These are phyloP conservation scores for Monoraphidium neglectum DNA, from an alignment of 139 green algal species.

Conservation along the genomic window DNA sequence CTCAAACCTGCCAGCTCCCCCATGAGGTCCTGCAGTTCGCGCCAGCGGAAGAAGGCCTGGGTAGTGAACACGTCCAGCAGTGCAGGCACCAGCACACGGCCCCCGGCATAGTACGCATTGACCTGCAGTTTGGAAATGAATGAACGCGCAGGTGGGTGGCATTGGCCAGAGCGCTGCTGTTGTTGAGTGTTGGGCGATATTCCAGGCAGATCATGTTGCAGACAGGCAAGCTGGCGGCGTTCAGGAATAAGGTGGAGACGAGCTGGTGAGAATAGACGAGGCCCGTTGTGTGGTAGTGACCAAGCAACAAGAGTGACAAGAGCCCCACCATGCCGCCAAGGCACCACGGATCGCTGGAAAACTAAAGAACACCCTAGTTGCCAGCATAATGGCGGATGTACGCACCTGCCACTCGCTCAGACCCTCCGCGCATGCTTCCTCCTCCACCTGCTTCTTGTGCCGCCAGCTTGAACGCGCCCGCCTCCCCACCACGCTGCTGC, in stretches of 20 bases:
- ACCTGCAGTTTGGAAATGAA: slow-evolving; percentile 48
- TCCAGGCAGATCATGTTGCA: too few species aligned
- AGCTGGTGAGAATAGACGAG: too few species aligned
- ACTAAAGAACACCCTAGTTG: too few species aligned
- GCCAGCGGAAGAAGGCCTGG: slow-evolving; percentile 72
- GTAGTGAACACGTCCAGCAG: slow-evolving; percentile 78
- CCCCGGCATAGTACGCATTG: slow-evolving; percentile 83
- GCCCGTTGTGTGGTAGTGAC: too few species aligned
- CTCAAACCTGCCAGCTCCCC: slow-evolving; percentile 57
- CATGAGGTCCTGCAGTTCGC: slow-evolving; percentile 71
- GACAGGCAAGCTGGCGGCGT: too few species aligned
- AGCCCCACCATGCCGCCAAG: too few species aligned
- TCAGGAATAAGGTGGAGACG: too few species aligned
- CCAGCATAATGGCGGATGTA: too few species aligned
- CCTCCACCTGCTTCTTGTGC: slow-evolving; percentile 42
- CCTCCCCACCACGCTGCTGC: neutral
- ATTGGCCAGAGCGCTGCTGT: neutral
- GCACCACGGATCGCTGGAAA: too few species aligned
- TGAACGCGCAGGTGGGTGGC: too few species aligned
- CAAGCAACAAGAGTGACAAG: too few species aligned
- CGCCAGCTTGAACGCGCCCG: slow-evolving; percentile 43
- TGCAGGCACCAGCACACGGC: slow-evolving; percentile 78
- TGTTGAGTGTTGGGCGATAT: too few species aligned
- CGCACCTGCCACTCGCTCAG: slow-evolving; percentile 24
- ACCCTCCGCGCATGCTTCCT: slow-evolving; percentile 25